Evolutionary conservation across 2,329 filamentous ascomycete genomes (phyloP), one percentile per base, ranked within the genome.

Genomic region (Microdochium nivale): DNA sequence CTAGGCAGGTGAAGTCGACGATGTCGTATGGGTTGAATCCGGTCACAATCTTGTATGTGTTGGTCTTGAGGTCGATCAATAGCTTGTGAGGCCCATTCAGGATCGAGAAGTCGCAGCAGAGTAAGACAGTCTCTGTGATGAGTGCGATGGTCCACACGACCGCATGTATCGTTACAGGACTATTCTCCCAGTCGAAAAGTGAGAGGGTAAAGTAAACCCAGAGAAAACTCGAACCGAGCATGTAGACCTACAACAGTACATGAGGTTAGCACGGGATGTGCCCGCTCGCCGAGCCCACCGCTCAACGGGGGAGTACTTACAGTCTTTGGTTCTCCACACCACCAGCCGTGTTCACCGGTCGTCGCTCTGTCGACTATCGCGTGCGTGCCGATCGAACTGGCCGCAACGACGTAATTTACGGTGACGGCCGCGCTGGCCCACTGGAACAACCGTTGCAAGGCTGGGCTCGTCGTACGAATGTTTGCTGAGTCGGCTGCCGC

Each of bases 141-240:
- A 90, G 66, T 25, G 85, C 85, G 44, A 90, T 69, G 43, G 77
- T 66, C 94, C 94, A 99, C 60, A 89, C 84, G 47, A 86, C 70
- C 52, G 92, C 79, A 68, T 96, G 90, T 50, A 88, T 84, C 47
- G 84, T 74, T 49, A 86, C 91, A 0, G 94, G 94, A 13, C 88
- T 88, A 32, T 89, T 84, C 55, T 81, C 83, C 63, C 87, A 87
- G 67, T 96, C 91, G 61, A 95, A 77, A 52, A 97, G 79, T 27
- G 90, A 90, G 62, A 96, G 86, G 58, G 95, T 78, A 58, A 96
- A 80, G 59, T 96, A 84, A 49, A 88, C 79, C 72, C 95, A 94
- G 56, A 94, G 83, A 74, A 95, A 96, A 58, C 90, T 87, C 46
- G 88, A 86, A 51, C 86, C 89, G 52, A 89, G 80, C 56, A 95